A percentile compares a stretch with the other conserved stretches of the same genome.
Evolutionary conservation across 257 asterid species (phyloP).

Genomic region (Lycium barbarum): DNA sequence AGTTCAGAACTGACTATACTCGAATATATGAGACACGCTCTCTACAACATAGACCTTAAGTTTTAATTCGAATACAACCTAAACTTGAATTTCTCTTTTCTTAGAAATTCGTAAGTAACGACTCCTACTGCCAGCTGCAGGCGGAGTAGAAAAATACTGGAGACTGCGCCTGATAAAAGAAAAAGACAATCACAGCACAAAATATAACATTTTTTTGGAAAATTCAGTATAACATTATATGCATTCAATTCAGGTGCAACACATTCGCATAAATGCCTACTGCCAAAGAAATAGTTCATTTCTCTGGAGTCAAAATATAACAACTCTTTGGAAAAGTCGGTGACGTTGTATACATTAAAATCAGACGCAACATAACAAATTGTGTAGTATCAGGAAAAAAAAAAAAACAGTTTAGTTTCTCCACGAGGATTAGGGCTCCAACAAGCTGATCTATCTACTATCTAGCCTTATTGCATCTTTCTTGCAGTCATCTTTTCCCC

Average conservation of each 20-base stretch:
- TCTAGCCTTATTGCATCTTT: not conserved
- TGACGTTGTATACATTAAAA: not conserved
- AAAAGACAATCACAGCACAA: not conserved
- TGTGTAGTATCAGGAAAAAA: not conserved
- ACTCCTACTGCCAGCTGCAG: not conserved
- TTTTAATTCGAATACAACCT: not conserved
- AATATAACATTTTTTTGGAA: not conserved
- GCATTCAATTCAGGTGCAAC: not conserved
- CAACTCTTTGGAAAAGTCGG: not conserved
- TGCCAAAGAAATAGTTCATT: not conserved
- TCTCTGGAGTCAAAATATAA: not conserved
- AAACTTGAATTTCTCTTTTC: not conserved
- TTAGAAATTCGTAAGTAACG: not conserved
- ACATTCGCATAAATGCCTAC: not conserved
- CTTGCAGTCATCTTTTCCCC: not conserved
- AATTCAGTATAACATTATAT: not conserved
- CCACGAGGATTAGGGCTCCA: not conserved
- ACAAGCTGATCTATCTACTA: not conserved
- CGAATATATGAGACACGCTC: not conserved
- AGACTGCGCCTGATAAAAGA: not conserved
- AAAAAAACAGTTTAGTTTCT: not conserved
- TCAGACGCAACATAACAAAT: not conserved
- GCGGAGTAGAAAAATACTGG: not conserved
- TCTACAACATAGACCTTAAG: not conserved
- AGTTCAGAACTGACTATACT: not conserved